Conservation (phyloP, 352 stramenopile species). For the Globisporangium parvum region DNA sequence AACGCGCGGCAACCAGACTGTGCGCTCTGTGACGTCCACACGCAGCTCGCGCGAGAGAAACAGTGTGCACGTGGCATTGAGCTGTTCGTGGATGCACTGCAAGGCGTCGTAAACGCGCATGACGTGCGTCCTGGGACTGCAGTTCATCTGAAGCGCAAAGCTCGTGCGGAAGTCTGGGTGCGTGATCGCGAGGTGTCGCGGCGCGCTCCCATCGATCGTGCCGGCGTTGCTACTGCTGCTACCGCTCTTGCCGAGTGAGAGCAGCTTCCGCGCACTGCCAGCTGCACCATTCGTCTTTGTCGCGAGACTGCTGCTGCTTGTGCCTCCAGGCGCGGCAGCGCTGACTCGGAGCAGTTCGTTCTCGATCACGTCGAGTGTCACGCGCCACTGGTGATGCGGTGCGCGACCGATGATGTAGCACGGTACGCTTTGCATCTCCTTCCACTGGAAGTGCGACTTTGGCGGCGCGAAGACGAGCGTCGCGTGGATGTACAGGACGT, state of each 20-base stretch:
- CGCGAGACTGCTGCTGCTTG: not conserved
- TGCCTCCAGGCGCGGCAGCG: conserved; percentile 15
- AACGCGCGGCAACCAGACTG: conserved; percentile 49
- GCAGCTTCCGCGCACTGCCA: conserved; percentile 15
- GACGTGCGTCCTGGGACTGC: conserved; percentile 25
- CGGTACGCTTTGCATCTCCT: conserved; percentile 47
- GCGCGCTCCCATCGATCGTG: conserved; percentile 1
- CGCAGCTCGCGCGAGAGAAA: conserved; percentile 38
- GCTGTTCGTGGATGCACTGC: conserved; percentile 54
- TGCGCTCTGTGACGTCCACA: conserved; percentile 27
- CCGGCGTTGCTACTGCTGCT: not conserved
- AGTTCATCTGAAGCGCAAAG: conserved; percentile 80
- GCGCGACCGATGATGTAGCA: conserved; percentile 36
- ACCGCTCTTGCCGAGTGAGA: conserved; percentile 25
- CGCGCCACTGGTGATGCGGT: conserved; percentile 16
- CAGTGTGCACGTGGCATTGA: conserved; percentile 46
- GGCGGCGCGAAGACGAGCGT: conserved; percentile 51
- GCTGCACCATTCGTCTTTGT: not conserved
- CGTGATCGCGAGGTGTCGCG: conserved; percentile 22
- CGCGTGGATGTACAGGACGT: conserved; percentile 84
- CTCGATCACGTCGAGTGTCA: conserved; percentile 84
- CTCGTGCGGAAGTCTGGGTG: conserved; percentile 73
- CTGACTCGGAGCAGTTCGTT: conserved; percentile 67
- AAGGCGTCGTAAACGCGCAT: conserved; percentile 69
- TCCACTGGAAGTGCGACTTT: conserved; percentile 68